A percentile compares a stretch with the other conserved stretches of the same genome.
These are phyloP conservation scores for Bremia lactucae DNA, from an alignment of 352 stramenopile genomes.

Conservation along the genomic window DNA sequence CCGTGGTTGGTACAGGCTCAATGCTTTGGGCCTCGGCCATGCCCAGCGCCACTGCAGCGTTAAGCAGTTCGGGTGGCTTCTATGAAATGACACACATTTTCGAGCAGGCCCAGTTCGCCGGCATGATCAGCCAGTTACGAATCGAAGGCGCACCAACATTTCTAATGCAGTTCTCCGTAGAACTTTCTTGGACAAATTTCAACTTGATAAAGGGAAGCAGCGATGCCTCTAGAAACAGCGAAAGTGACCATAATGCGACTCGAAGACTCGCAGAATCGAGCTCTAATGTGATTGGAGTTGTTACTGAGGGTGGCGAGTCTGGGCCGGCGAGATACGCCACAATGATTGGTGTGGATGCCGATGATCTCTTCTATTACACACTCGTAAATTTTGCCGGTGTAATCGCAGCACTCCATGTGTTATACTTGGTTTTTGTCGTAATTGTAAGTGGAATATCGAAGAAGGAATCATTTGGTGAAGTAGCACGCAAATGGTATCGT, in stretches of 20 bases:
- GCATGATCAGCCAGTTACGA: conserved; percentile 74
- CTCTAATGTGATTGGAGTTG: conserved; percentile 18
- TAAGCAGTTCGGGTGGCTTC: conserved; percentile 60
- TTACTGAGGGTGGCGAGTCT: conserved; percentile 30
- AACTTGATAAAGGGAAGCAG: conserved; percentile 56
- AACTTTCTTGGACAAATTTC: conserved; percentile 82
- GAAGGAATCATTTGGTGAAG: conserved; percentile 46
- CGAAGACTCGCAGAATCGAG: conserved; percentile 25
- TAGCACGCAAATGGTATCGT: conserved; percentile 59
- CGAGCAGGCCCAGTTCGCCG: conserved; percentile 77
- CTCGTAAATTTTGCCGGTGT: conserved; percentile 51
- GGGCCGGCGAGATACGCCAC: conserved; percentile 59
- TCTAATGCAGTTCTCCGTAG: conserved; percentile 69
- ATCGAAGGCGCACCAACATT: conserved; percentile 67
- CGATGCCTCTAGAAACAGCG: conserved; percentile 4
- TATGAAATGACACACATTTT: conserved; percentile 84
- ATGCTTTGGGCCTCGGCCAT: conserved; percentile 69
- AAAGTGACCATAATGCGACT: conserved; percentile 1
- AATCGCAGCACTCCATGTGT: conserved; percentile 40
- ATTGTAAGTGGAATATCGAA: conserved; percentile 37
- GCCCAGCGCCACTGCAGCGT: conserved; percentile 42
- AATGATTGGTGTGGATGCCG: conserved; percentile 46
- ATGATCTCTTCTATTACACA: conserved; percentile 78
- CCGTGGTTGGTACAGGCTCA: conserved; percentile 35
- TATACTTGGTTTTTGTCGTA: conserved; percentile 53